These are phyloP conservation scores for Sordariomycetes sp. DNA, from an alignment of 2,329 filamentous ascomycete species.

Conservation along the genomic window DNA sequence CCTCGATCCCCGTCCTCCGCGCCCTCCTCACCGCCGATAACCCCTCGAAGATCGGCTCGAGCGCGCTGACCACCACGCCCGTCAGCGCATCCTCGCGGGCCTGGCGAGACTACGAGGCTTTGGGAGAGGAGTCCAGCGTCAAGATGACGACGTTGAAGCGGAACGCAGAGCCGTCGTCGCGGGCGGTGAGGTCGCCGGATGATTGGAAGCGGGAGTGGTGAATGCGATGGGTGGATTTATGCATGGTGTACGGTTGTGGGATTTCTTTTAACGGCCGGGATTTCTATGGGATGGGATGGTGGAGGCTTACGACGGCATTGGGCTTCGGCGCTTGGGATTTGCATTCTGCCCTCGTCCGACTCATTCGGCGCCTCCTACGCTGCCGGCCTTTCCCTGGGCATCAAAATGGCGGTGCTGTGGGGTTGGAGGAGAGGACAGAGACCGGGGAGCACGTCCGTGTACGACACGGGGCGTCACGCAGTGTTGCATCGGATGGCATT, in stretches of 20 bases:
- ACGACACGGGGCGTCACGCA: no score
- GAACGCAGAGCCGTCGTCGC: neutral
- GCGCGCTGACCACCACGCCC: neutral
- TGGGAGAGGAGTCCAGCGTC: neutral
- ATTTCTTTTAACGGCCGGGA: neutral
- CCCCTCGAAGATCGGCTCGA: slow-evolving; percentile 5
- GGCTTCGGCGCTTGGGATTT: neutral
- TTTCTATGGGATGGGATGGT: neutral
- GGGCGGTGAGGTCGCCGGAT: neutral
- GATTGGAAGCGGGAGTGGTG: neutral
- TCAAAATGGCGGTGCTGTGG: no score
- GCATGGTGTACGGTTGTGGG: neutral
- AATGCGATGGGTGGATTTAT: neutral
- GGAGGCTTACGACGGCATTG: neutral
- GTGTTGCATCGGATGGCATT: no score
- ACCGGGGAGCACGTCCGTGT: no score
- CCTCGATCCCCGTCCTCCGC: slow-evolving; percentile 20
- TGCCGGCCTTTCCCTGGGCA: neutral
- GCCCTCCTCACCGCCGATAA: slow-evolving; percentile 11
- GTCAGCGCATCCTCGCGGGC: neutral
- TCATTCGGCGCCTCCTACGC: neutral
- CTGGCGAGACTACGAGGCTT: neutral
- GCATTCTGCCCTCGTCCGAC: neutral
- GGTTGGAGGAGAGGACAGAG: no score
- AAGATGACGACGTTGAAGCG: neutral